Percentiles rank a stretch among this genome's conserved stretches.
Conservation (phyloP, 345 rosid genomes). For the Pseudoturritis turrita region DNA sequence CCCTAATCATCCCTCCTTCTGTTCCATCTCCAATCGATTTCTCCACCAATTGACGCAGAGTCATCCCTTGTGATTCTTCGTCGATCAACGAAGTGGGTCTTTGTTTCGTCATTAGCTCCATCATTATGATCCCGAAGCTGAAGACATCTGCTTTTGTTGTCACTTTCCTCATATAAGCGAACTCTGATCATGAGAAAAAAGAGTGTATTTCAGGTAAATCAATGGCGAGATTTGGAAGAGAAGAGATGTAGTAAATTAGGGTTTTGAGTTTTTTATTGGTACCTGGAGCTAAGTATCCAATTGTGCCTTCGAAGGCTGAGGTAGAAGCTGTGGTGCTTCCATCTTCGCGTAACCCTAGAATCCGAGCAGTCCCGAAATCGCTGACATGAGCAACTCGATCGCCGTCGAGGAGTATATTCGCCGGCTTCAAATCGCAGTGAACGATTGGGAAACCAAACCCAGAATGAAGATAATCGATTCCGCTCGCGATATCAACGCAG, state of each 20-base stretch:
- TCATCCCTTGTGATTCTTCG: slow-evolving; percentile 45
- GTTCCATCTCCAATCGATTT: slow-evolving; percentile 40
- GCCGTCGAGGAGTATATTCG: slow-evolving; percentile 67
- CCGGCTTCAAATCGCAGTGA: slow-evolving; percentile 88
- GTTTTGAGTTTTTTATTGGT: slow-evolving; percentile 12
- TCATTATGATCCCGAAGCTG: slow-evolving; percentile 70
- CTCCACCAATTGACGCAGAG: slow-evolving; percentile 51
- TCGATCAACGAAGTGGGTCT: slow-evolving; percentile 67
- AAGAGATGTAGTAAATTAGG: not conserved
- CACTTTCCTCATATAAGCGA: slow-evolving; percentile 76
- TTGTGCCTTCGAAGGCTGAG: slow-evolving; percentile 73
- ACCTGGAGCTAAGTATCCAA: slow-evolving; percentile 98
- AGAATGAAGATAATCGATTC: slow-evolving; percentile 69
- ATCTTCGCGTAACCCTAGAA: slow-evolving; percentile 56
- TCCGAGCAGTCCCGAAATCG: slow-evolving; percentile 93
- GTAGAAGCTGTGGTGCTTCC: slow-evolving; percentile 47
- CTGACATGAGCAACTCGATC: slow-evolving; percentile 75
- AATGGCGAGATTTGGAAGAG: not conserved
- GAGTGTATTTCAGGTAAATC: not conserved
- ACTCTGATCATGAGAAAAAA: slow-evolving; percentile 40
- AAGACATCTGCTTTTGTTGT: slow-evolving; percentile 80
- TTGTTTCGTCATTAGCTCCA: slow-evolving; percentile 65
- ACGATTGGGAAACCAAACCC: slow-evolving; percentile 72
- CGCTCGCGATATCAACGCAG: slow-evolving; percentile 58
- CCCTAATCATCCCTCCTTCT: slow-evolving; percentile 19